Conservation (phyloP, 148 eudicot species). For the Vaccinium darrowii region DNA sequence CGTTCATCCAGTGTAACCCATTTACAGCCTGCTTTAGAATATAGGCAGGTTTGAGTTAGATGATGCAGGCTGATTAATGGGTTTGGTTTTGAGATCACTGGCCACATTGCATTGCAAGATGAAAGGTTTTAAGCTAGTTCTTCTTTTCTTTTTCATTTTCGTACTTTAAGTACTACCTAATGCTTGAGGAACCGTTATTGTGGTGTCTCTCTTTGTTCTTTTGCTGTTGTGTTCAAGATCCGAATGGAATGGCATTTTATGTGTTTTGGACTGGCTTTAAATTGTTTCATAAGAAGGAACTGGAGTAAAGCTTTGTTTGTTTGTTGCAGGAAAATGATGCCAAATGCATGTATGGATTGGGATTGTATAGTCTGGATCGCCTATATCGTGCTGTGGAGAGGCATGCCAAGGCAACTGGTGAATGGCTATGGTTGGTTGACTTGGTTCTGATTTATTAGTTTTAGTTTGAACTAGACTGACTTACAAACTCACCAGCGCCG, state of each 20-base stretch:
- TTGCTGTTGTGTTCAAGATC: not conserved
- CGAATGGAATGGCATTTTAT: not conserved
- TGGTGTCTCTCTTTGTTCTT: not conserved
- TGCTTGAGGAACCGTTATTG: not conserved
- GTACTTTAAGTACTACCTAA: not conserved
- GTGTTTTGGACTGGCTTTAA: not conserved
- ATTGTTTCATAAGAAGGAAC: not conserved
- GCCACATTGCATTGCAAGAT: not conserved
- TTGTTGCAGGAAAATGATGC: conserved; percentile 73
- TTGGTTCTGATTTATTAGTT: conserved; percentile 21
- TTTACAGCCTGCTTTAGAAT: not conserved
- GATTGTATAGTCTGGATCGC: conserved; percentile 75
- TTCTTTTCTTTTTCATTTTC: not conserved
- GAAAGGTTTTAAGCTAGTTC: not conserved
- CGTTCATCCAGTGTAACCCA: not conserved
- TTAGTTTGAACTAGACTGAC: not conserved
- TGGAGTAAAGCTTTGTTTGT: conserved; percentile 1
- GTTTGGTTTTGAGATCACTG: not conserved
- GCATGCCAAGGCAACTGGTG: conserved; percentile 85
- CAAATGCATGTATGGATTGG: conserved; percentile 75
- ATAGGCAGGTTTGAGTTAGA: not conserved
- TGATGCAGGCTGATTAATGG: not conserved
- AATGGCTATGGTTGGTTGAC: conserved; percentile 71
- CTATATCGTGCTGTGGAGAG: conserved; percentile 76
- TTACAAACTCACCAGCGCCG: not conserved